phyloP scores from a whole-genome alignment of 1,284 basidiomycete genomes.

The Salmacisia buchloeana region DNA sequence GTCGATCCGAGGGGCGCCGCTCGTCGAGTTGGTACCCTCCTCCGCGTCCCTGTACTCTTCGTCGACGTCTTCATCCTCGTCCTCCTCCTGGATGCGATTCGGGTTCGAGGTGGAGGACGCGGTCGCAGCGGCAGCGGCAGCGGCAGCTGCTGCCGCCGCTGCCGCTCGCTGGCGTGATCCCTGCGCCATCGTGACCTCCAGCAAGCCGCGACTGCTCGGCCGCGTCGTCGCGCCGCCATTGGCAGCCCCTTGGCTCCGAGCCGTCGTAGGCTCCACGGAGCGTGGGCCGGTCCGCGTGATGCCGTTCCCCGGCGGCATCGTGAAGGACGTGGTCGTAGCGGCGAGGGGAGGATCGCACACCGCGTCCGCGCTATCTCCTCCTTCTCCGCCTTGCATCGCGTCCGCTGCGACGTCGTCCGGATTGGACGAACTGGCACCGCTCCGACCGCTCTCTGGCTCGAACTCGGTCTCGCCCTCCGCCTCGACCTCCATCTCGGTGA shows the following conservation, averaged over 20 bases:
- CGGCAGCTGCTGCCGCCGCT: too few relatives aligned
- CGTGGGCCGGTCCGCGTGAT: too few relatives aligned
- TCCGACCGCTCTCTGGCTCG: neutral
- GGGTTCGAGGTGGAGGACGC: neutral
- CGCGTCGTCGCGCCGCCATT: neutral
- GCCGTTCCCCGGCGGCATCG: too few relatives aligned
- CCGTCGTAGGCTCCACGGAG: too few relatives aligned
- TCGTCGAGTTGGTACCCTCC: too few relatives aligned
- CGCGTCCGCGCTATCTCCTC: too few relatives aligned
- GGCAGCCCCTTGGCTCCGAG: too few relatives aligned
- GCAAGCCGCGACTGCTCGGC: neutral
- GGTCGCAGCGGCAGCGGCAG: neutral
- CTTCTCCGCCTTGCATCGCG: too few relatives aligned
- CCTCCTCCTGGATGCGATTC: neutral
- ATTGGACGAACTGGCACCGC: too few relatives aligned
- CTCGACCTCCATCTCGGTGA: slow-evolving; percentile 3
- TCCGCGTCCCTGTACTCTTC: too few relatives aligned
- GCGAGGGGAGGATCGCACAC: neutral
- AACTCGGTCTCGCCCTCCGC: neutral
- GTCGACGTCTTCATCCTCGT: neutral
- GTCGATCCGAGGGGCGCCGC: neutral
- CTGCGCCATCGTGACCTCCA: neutral
- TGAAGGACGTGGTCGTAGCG: neutral
- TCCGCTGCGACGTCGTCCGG: too few relatives aligned
- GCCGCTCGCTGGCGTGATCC: neutral